Base-by-base conservation (phyloP, 352 stramenopile genomes). In the Aphanomyces euteiches region DNA sequence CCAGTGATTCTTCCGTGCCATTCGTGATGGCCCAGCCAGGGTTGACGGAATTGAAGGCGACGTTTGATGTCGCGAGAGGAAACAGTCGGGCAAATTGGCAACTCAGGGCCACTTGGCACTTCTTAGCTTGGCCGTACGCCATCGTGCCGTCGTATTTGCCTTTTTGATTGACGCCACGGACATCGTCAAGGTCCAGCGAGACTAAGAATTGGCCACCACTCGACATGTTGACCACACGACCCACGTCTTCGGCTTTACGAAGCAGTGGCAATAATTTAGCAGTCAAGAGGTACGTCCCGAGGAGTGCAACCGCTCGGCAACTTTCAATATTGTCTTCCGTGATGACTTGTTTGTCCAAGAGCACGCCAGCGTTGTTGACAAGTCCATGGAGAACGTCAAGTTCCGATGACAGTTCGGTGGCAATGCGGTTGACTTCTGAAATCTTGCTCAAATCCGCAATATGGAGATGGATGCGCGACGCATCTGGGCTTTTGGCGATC, bases 31-130 rank as follows among this genome's bases (percentile, higher is more conserved):
- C 78, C 79, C 79, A 84, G 1, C 79, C 79, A 6, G 79, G 78
- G 56, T 87, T 79, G 78, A 87, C 83, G 37, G 73, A 69, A 56
- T 84, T 76, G 60, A 87, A 87, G 47, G 78, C 47, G 56, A 87
- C 78, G 28, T 74, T 77, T 8, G 74, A 56, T 6, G 70, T 70
- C 6, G 61, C 67, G 13, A 78, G 76, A 40, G 79, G 70, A 28
- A 66, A 73, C 5, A 37, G 59, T 34, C 43, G 19, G 15, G 75
- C 77, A 75, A 77, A 87, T 19, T 80, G 73, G 61, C 76, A 79
- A 19, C 76, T 84, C 36, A 87, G 63, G 56, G 84, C 78, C 4
- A 87, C 79, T 53, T 87, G 78, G 10, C 72, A 72, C 28, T 79
- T 79, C 73, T 87, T 87, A 1, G 79, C 79, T 39, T 77, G 78